Conservation (phyloP, 139 green algal species). For the Asterochloris erici region DNA sequence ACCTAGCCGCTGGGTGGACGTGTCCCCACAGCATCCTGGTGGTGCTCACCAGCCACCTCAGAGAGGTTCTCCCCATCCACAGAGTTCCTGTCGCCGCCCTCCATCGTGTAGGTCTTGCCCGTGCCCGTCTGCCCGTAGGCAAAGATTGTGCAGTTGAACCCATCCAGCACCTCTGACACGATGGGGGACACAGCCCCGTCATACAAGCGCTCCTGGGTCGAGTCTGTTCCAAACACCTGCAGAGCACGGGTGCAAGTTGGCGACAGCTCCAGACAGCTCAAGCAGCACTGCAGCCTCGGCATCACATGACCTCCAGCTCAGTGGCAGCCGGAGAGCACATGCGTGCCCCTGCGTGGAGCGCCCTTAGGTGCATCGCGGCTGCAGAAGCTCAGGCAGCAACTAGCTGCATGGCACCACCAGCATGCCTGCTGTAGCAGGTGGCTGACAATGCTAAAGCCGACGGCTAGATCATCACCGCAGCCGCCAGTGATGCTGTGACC, state of each 20-base stretch:
- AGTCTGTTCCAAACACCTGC: constrained; percentile 83
- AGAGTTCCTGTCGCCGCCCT: constrained; percentile 69
- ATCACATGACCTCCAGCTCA: too few species aligned
- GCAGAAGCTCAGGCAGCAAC: too few species aligned
- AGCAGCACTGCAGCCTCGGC: too few species aligned
- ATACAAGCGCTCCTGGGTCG: constrained; percentile 86
- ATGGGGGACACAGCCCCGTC: constrained; percentile 82
- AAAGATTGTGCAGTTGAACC: constrained; percentile 92
- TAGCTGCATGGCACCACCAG: too few species aligned
- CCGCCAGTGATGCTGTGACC: too few species aligned
- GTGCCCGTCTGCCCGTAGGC: constrained; percentile 94
- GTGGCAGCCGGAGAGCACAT: too few species aligned
- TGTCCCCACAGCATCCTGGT: constrained; percentile 16
- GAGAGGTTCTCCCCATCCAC: constrained; percentile 52
- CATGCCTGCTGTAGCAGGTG: too few species aligned
- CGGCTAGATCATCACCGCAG: too few species aligned
- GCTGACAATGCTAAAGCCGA: too few species aligned
- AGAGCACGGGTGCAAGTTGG: background rate
- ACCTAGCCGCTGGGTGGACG: too few species aligned
- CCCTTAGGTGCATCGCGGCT: too few species aligned
- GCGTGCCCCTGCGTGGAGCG: too few species aligned
- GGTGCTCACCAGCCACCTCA: constrained; percentile 25
- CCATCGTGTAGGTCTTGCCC: constrained; percentile 98
- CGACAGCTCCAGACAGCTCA: background rate
- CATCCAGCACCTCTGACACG: constrained; percentile 92